These are phyloP conservation scores for Apiospora koreana DNA, from an alignment of 2,329 filamentous ascomycete genomes.

Conservation along the genomic window DNA sequence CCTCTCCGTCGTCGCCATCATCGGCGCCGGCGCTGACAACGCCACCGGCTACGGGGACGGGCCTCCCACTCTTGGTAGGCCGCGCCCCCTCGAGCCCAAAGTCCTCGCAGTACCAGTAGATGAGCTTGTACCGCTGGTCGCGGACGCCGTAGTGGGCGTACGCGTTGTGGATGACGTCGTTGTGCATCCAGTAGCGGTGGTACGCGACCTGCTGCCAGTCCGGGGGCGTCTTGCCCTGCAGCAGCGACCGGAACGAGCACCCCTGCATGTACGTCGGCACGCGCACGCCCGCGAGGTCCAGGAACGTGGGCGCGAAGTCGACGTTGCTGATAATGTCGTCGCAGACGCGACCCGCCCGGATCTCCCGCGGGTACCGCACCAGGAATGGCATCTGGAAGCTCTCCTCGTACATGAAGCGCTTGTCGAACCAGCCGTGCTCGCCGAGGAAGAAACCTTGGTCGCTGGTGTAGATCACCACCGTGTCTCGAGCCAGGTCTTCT, in stretches of 20 bases:
- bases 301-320: conserved; percentile 53
- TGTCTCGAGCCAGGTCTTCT: conserved; percentile 44
- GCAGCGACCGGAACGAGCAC: conserved; percentile 39
- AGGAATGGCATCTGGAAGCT: conserved; percentile 58
- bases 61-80: conserved; percentile 38
- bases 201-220: conserved; percentile 55
- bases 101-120: conserved; percentile 57
- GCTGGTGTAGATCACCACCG: conserved; percentile 54
- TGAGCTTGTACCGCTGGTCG: conserved; percentile 54
- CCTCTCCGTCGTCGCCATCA: too few relatives aligned
- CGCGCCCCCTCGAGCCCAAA: conserved; percentile 46
- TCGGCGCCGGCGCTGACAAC: too few relatives aligned
- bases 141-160: conserved; percentile 55
- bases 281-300: conserved; percentile 44
- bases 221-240: conserved; percentile 37
- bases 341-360: conserved; percentile 39
- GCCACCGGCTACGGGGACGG: conserved; percentile 21
- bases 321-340: conserved; percentile 55
- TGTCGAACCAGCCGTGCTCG: conserved; percentile 60
- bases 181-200: conserved; percentile 59
- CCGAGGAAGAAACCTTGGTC: conserved; percentile 59
- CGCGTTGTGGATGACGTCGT: conserved; percentile 49
- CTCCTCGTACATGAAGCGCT: conserved; percentile 60
- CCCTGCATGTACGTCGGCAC: conserved; percentile 55
- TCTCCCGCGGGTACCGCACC: conserved; percentile 45